Percentiles rank a stretch among this genome's conserved stretches.
Evolutionary conservation across 2,329 filamentous ascomycete genomes (phyloP).

Genomic region (Trichoderma breve): DNA sequence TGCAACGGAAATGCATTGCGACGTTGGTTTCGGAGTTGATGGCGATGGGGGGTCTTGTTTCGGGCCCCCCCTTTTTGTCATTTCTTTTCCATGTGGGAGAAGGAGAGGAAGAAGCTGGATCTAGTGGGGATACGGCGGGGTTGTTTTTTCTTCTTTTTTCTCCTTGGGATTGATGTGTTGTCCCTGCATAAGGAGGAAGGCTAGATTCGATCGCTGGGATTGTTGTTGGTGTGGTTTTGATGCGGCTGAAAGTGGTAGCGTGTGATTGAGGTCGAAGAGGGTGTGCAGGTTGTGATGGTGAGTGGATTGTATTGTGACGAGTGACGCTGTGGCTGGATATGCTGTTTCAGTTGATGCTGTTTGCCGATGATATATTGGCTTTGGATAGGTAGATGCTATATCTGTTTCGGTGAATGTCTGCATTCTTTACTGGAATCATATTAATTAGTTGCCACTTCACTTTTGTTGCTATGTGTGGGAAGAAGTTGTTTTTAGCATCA

Average conservation of each 20-base stretch:
- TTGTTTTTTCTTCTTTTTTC: neutral
- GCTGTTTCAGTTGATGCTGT: neutral
- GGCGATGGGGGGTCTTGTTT: neutral
- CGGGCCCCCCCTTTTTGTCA: neutral
- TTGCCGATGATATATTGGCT: neutral
- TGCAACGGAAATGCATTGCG: neutral
- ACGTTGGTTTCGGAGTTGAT: neutral
- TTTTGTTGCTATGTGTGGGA: neutral
- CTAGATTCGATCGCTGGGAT: neutral
- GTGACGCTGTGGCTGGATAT: neutral
- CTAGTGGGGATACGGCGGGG: neutral
- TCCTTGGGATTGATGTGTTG: neutral
- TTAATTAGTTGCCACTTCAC: neutral
- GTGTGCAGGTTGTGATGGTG: neutral
- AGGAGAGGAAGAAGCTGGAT: neutral
- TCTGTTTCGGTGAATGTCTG: neutral
- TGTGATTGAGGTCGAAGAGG: neutral
- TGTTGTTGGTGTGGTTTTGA: neutral
- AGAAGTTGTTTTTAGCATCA: neutral
- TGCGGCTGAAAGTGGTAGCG: neutral
- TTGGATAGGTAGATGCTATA: neutral
- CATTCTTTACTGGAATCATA: neutral
- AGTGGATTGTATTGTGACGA: neutral
- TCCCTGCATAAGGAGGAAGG: neutral
- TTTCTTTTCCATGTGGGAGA: neutral